Percentiles rank a stretch among this genome's conserved stretches.
Evolutionary conservation across 257 asterid genomes (phyloP).

Genomic region (Paraleonurus japonicus): DNA sequence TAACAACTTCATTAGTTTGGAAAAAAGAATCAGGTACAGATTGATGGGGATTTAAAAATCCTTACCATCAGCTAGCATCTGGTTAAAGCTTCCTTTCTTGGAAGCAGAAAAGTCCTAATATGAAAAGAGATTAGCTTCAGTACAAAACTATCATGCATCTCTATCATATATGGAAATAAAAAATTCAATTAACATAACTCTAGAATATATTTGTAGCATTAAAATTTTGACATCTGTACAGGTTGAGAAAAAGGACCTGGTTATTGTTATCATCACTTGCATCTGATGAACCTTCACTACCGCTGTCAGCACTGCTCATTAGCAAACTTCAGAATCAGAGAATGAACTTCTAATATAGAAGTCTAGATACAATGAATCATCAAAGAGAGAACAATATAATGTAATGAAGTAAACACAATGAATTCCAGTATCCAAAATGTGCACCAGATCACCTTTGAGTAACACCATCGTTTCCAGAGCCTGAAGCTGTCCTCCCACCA

Average conservation of each 20-base stretch:
- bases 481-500: constrained; percentile 67
- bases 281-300: constrained; percentile 83
- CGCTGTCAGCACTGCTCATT: constrained; percentile 78
- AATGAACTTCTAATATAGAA: constrained; percentile 14
- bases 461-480: constrained; percentile 84
- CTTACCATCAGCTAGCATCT: constrained; percentile 95
- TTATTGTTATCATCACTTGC: constrained; percentile 75
- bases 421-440: constrained; percentile 15
- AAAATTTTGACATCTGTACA: neutral
- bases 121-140: constrained; percentile 27
- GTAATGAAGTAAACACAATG: neutral
- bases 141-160: neutral
- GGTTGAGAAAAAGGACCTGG: constrained; percentile 42
- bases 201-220: neutral
- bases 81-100: constrained; percentile 90
- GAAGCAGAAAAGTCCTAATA: constrained; percentile 61
- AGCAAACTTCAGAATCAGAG: constrained; percentile 34
- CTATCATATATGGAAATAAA: neutral
- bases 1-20: constrained; percentile 6
- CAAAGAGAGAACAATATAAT: neutral
- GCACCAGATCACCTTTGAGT: constrained; percentile 66
- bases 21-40: neutral
- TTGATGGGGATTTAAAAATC: constrained; percentile 16
- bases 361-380: neutral
- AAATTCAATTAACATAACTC: constrained; percentile 4